Evolutionary conservation across 371 early-diverging fungal species (phyloP), one percentile per base, ranked within the genome.

Genomic region (Mycotypha africana): DNA sequence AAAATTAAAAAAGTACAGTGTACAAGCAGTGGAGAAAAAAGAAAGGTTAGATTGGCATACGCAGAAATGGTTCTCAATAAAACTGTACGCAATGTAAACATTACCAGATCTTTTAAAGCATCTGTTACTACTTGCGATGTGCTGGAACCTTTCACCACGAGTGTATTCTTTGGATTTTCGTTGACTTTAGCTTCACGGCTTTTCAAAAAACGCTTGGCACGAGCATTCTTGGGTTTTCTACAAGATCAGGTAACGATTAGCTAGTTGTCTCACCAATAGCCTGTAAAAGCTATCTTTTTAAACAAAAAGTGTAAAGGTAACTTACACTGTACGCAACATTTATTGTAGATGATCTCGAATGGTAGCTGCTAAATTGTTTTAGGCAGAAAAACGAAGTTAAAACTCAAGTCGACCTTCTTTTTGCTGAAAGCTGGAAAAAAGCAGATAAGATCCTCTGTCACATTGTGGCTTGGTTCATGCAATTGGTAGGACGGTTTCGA

Each of bases 151-250:
- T 86, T 81, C 24, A 97, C 68, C 57, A 95, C 86, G 25, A 98
- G 70, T 32, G 92, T 84, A 12, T 84, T 83, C 69, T 98, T 98
- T 31, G 85, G 79, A 58, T 91, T 92, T 64, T 98, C 98, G 24
- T 83, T 76, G 1, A 90, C 79, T 70, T 93, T 88, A 26, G 98
- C 84, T 61, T 92, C 95, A 32, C 91, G 77, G 60, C 91, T 87
- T 58, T 90, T 80, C 56, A 92, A 64, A 35, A 84, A 84, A 42
- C 97, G 85, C 76, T 85, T 88, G 26, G 84, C 71, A 53, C 91
- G 87, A 38, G 92, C 90, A 48, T 82, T 91, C 53, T 90, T 88
- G 17, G 92, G 78, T 53, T 88, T 89, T 42, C 83, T 85, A 38
- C 7, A 30, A 10, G 19, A 31, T n/a, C n/a, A 16, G 15, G 16